Conservation (phyloP, 768 basidiomycete genomes). For the Calocybe cyanea region DNA sequence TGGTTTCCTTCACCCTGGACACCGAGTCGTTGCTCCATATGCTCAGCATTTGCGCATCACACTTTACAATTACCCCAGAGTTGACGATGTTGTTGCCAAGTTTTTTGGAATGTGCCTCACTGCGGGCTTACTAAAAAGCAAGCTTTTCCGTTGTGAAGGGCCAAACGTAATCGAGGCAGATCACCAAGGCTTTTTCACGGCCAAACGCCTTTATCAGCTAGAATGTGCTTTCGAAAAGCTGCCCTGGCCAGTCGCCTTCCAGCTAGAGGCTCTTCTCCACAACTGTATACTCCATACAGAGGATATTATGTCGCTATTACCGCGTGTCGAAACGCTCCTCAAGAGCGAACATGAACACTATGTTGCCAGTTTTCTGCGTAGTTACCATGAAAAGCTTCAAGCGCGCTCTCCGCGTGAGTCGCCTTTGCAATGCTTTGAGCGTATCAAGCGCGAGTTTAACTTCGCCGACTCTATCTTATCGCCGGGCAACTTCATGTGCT, state of each 20-base stretch:
- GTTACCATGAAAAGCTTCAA: slow-evolving; percentile 48
- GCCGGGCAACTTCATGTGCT: slow-evolving; percentile 54
- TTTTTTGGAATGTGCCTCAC: slow-evolving; percentile 53
- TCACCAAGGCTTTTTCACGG: slow-evolving; percentile 46
- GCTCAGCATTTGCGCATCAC: slow-evolving; percentile 67
- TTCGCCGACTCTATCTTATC: slow-evolving; percentile 20
- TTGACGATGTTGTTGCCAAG: slow-evolving; percentile 37
- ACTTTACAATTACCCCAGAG: slow-evolving; percentile 44
- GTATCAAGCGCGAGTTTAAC: slow-evolving; percentile 26
- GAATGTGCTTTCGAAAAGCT: slow-evolving; percentile 40
- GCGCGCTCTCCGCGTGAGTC: slow-evolving; percentile 34
- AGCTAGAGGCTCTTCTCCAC: slow-evolving; percentile 65
- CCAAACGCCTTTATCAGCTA: slow-evolving; percentile 42
- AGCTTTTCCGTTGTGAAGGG: slow-evolving; percentile 28
- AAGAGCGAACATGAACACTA: slow-evolving; percentile 24
- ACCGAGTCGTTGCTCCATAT: slow-evolving; percentile 60
- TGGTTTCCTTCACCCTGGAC: slow-evolving; percentile 53
- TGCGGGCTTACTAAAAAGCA: slow-evolving; percentile 37
- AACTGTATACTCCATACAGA: slow-evolving; percentile 59
- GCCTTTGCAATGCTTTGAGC: slow-evolving; percentile 42
- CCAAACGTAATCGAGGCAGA: slow-evolving; percentile 45
- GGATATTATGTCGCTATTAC: slow-evolving; percentile 47
- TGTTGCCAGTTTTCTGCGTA: slow-evolving; percentile 48
- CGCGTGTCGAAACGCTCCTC: slow-evolving; percentile 39
- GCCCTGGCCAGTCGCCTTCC: slow-evolving; percentile 71